These are phyloP conservation scores for Erigeron canadensis DNA, from an alignment of 129 eudicot genomes.

Conservation along the genomic window DNA sequence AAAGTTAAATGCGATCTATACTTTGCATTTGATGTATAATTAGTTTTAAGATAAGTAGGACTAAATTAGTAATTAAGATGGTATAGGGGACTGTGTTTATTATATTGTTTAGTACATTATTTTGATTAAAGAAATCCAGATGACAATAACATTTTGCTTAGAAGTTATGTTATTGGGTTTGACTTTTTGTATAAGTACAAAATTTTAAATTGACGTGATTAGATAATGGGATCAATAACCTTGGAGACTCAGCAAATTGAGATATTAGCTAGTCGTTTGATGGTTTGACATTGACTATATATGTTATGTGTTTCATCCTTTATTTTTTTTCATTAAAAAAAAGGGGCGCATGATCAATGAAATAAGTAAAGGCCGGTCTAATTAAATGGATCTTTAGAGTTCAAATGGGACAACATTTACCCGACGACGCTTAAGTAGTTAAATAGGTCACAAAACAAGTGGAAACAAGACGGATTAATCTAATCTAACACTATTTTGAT, in stretches of 20 bases:
- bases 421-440: too few relatives aligned
- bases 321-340: too few relatives aligned
- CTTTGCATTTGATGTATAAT: neutral
- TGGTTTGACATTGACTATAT: neutral
- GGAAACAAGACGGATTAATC: too few relatives aligned
- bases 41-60: conserved; percentile 5
- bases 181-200: neutral
- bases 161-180: neutral
- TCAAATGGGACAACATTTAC: too few relatives aligned
- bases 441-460: too few relatives aligned
- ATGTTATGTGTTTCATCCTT: too few relatives aligned
- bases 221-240: neutral
- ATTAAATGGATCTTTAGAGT: too few relatives aligned
- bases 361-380: too few relatives aligned
- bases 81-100: too few relatives aligned
- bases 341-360: too few relatives aligned
- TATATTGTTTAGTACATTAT: neutral
- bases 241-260: neutral
- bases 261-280: neutral
- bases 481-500: too few relatives aligned
- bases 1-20: conserved; percentile 1
- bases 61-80: neutral
- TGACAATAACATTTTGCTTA: neutral
- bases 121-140: neutral
- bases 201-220: neutral